phyloP scores from a whole-genome alignment of 108 stramenopile species.

The Conticribra weissflogii region DNA sequence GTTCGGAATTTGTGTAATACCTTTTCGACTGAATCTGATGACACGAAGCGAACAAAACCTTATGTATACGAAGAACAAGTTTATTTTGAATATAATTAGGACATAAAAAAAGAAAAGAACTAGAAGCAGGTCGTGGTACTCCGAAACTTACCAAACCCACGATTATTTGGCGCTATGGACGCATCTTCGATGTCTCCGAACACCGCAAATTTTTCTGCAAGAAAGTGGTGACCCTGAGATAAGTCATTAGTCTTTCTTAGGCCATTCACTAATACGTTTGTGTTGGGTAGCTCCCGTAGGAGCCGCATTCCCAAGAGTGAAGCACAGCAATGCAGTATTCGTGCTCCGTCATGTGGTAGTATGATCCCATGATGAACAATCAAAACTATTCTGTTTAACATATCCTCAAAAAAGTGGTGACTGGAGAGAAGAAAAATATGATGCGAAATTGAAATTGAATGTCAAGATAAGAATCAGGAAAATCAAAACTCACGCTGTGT shows the following conservation, averaged over 20 bases:
- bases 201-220: constrained; percentile 54
- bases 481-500: constrained; percentile 56
- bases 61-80: background rate
- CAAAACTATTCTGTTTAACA: constrained; percentile 72
- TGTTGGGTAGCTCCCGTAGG: constrained; percentile 66
- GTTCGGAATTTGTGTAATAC: constrained; percentile 60
- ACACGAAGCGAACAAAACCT: constrained; percentile 75
- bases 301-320: constrained; percentile 70
- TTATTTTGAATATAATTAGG: background rate
- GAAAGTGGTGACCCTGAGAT: constrained; percentile 35
- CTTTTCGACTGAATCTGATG: constrained; percentile 60
- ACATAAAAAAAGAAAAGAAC: constrained; percentile 1
- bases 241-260: constrained; percentile 76
- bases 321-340: constrained; percentile 82
- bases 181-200: constrained; percentile 82
- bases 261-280: constrained; percentile 69
- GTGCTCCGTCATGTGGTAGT: constrained; percentile 71
- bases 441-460: background rate
- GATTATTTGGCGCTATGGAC: constrained; percentile 71
- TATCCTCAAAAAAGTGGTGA: constrained; percentile 72
- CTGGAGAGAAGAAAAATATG: constrained; percentile 22
- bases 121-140: background rate
- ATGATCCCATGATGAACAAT: constrained; percentile 71
- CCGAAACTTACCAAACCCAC: constrained; percentile 70
- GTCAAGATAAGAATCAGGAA: background rate